phyloP scores from a whole-genome alignment of 768 basidiomycete species.

The Rhizopogon sp. region DNA sequence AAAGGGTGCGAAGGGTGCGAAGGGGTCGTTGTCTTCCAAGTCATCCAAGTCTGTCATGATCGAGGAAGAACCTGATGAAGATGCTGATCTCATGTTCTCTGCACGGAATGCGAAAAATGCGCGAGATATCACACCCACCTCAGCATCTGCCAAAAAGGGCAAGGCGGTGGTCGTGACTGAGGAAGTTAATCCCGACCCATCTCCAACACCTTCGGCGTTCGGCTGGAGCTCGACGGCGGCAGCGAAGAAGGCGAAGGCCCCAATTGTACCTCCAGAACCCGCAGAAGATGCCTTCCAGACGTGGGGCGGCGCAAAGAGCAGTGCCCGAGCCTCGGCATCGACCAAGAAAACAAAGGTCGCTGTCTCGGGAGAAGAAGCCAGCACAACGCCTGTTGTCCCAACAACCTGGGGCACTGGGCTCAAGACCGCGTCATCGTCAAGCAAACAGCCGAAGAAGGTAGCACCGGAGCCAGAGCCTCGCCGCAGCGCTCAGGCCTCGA shows the following conservation, averaged over 20 bases:
- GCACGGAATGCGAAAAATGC: neutral
- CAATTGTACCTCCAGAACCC: neutral
- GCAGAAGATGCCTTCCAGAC: neutral
- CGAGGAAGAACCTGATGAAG: constrained; percentile 20
- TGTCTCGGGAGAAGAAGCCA: constrained; percentile 13
- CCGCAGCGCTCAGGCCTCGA: constrained; percentile 6
- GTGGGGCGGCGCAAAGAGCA: neutral
- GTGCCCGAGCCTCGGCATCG: neutral
- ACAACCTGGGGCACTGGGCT: constrained; percentile 8
- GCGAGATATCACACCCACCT: neutral
- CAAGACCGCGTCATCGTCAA: neutral
- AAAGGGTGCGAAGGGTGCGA: constrained; percentile 6
- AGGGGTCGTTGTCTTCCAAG: constrained; percentile 11
- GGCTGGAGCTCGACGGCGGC: constrained; percentile 10
- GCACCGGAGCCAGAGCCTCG: constrained; percentile 6
- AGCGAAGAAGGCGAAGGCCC: constrained; percentile 14
- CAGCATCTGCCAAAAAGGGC: constrained; percentile 8
- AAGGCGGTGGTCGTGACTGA: constrained; percentile 1
- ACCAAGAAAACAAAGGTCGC: neutral
- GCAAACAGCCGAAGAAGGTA: constrained; percentile 13
- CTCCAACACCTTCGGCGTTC: neutral
- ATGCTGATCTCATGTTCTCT: constrained; percentile 15
- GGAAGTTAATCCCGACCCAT: constrained; percentile 11
- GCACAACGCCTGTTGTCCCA: constrained; percentile 2
- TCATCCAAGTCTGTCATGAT: constrained; percentile 23